Evolutionary conservation across 164 flowering plant species (phyloP), one percentile per base, ranked within the genome.

Genomic region (Houttuynia cordata): DNA sequence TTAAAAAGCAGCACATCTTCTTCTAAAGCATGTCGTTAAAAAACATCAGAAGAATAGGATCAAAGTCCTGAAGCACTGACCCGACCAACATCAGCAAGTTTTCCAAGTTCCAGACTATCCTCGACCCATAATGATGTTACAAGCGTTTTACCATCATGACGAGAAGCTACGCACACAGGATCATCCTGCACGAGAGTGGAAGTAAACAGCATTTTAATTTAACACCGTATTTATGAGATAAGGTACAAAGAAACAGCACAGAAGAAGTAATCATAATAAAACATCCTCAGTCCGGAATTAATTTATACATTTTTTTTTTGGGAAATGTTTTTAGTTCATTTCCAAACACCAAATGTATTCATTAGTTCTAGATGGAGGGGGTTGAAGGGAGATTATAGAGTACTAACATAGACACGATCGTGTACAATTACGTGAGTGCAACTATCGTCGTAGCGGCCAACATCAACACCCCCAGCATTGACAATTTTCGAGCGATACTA

Each of bases 361-460:
- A 41, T 41, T 13, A 9, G 13, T 13, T 41, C 45, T 13, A 41
- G 45, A 2, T 13, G n/a, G n/a, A 41, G 45, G 45, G 10, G 13
- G n/a, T 8, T 41, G 13, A 41, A 13, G 13, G 45, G 13, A 13
- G 10, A n/a, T n/a, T n/a, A n/a, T n/a, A n/a, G 13, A 41, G 45
- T 8, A 41, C 45, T 41, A 9, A 41, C 45, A 41, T 41, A 78
- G 64, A 77, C 76, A 71, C 82, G 64, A 59, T 72, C 79, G 66
- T 82, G 86, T 0, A 93, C 95, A 58, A 90, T 82, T 1, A 93
- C 85, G 59, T 90, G 96, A 50, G 85, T 84, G 60, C 88, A 87
- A 57, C 64, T 73, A 22, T 75, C 76, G 58, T 71, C 63, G 39
- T 82, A 83, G 49, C 69, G 68, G 9, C 79, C 84, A 50, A 60